Evolutionary conservation across 1,284 basidiomycete genomes (phyloP), one percentile per base, ranked within the genome.

Genomic region (Fomes fomentarius): DNA sequence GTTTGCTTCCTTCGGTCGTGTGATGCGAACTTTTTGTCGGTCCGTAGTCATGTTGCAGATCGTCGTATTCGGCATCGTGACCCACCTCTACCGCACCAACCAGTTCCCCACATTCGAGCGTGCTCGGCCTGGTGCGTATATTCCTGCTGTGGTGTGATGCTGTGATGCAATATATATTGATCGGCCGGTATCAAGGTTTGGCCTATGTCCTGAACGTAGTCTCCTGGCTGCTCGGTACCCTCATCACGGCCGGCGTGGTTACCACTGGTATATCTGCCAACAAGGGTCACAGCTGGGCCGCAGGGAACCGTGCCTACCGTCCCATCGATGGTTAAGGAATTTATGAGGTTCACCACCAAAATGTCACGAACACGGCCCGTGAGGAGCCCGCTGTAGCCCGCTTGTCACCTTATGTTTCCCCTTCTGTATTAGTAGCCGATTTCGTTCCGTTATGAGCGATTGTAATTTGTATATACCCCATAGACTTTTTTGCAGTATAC

Each of bases 201-300:
- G 83, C 78, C 0, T 90, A 85, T 57, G 72, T 81, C 33, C 65
- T 87, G 11, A 86, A 82, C 60, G 73, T 75, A 0, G 41, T 86
- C 17, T 81, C 85, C 8, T 91, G 89, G 89, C 63, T 83, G 14
- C 64, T 73, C 10, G 81, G 82, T 35, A 60, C 85, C 42, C 46
- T 85, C 28, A 76, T 82, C 31, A 76, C 78, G 1, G 57, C 72
- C 30, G 83, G 77, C 2, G 82, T 90, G 12, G 71, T 87, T 9
- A 71, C 77, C 21, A 89, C 86, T 4, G 89, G 89, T 10, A 68
- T 84, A 7, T 81, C 85, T 54, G 87, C 89, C 8, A 82, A 83
- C 54, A 78, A 75, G 44, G 89, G 89, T 6, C 75, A 87, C 61
- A 74, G 71, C 52, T 91, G 89, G 89, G 88, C 88, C 40, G 89